A percentile compares a stretch with the other conserved stretches of the same genome.
phyloP scores from a whole-genome alignment of 2,329 filamentous ascomycete genomes.

The Periconia sp. region DNA sequence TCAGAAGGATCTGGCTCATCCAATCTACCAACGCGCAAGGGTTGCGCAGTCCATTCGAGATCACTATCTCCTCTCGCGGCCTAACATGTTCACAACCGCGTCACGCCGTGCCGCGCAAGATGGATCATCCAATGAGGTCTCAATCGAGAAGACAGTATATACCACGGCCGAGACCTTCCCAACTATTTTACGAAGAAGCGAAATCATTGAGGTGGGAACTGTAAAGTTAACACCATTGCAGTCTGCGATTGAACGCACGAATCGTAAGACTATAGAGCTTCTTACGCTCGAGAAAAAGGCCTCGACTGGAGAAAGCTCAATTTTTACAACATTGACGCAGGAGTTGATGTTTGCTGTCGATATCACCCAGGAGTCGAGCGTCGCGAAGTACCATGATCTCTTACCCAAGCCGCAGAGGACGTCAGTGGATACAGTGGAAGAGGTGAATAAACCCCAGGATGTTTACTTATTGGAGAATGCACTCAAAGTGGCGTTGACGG shows the following conservation, averaged over 20 bases:
- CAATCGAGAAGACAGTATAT: conserved; percentile 81
- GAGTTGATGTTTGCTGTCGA: conserved; percentile 78
- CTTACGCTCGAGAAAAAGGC: conserved; percentile 73
- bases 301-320: conserved; percentile 70
- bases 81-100: conserved; percentile 77
- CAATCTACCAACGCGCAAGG: conserved; percentile 84
- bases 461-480: conserved; percentile 69
- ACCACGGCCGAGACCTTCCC: conserved; percentile 85
- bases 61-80: conserved; percentile 76
- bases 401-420: conserved; percentile 56
- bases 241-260: conserved; percentile 87
- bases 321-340: conserved; percentile 70
- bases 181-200: conserved; percentile 84
- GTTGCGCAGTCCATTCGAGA: conserved; percentile 84
- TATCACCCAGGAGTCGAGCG: conserved; percentile 71
- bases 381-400: conserved; percentile 75
- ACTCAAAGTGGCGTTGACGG: conserved; percentile 80
- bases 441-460: conserved; percentile 47
- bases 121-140: conserved; percentile 68
- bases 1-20: conserved; percentile 79
- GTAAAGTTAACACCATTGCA: conserved; percentile 73
- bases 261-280: conserved; percentile 88
- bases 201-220: conserved; percentile 71
- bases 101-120: conserved; percentile 70
- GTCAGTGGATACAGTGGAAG: conserved; percentile 35